A percentile compares a stretch with the other conserved stretches of the same genome.
These are phyloP conservation scores for Mycena galericulata DNA, from an alignment of 768 basidiomycete species.

Conservation along the genomic window DNA sequence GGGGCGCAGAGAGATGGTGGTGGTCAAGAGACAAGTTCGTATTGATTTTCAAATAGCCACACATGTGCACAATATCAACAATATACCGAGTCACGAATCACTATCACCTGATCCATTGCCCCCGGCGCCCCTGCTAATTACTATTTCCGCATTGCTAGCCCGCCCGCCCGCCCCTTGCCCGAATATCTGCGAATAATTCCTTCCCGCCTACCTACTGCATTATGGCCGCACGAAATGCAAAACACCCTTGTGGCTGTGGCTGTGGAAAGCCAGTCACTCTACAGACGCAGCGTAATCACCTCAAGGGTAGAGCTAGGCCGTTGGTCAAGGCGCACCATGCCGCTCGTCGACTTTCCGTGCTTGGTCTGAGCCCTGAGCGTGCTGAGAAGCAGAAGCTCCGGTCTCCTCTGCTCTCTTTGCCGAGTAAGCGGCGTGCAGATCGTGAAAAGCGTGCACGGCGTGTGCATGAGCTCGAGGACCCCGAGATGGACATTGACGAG, in stretches of 20 bases:
- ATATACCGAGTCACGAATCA: not conserved
- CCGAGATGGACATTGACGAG: no score
- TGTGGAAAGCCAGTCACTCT: not conserved
- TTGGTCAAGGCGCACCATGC: conserved; percentile 7
- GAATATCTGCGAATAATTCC: no score
- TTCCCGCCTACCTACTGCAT: no score
- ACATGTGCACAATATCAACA: not conserved
- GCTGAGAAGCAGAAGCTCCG: no score
- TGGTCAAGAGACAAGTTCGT: no score
- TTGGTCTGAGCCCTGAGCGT: conserved; percentile 12
- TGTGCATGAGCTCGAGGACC: no score
- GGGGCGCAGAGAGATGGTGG: not conserved
- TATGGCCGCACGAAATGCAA: not conserved
- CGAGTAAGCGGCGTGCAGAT: no score
- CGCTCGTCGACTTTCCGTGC: not conserved
- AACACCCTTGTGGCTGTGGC: not conserved
- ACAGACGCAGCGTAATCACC: conserved; percentile 9
- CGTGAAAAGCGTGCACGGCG: no score
- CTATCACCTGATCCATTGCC: not conserved
- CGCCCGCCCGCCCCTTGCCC: no score
- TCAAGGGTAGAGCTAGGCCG: conserved; percentile 7
- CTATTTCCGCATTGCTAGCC: no score
- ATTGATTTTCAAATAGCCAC: no score
- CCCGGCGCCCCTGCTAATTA: not conserved
- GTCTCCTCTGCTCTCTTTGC: no score